Conservation (phyloP, 1,284 basidiomycete genomes). For the Puccinia sorghi region DNA sequence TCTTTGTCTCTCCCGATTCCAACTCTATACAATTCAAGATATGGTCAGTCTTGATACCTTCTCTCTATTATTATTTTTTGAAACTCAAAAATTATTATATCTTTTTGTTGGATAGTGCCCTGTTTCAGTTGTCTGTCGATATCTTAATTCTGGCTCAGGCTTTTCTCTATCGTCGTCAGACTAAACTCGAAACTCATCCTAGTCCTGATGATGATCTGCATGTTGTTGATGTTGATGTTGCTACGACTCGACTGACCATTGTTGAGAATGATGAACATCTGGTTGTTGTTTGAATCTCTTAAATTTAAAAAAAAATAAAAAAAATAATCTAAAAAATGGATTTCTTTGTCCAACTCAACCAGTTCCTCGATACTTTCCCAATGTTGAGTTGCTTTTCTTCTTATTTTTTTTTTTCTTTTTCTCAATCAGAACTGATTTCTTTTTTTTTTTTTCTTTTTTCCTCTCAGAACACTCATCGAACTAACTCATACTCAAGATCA, state of each 20-base stretch:
- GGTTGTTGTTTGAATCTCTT: too few relatives aligned
- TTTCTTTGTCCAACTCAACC: background rate
- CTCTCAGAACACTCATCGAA: background rate
- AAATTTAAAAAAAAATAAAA: too few relatives aligned
- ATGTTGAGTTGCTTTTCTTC: background rate
- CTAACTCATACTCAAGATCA: slow-evolving; percentile 22
- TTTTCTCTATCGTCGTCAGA: slow-evolving; percentile 56
- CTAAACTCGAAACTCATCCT: slow-evolving; percentile 52
- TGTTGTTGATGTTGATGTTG: too few relatives aligned
- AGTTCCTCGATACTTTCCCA: background rate
- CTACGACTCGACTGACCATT: too few relatives aligned
- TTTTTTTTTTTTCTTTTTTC: background rate
- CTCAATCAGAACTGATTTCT: background rate
- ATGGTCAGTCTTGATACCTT: slow-evolving; percentile 54
- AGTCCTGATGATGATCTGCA: slow-evolving; percentile 33
- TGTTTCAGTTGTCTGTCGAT: slow-evolving; percentile 58
- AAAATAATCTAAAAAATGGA: too few relatives aligned
- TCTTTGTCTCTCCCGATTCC: slow-evolving; percentile 57
- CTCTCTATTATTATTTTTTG: background rate
- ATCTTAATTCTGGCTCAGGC: slow-evolving; percentile 56
- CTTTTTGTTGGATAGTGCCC: slow-evolving; percentile 53
- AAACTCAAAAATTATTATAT: too few relatives aligned
- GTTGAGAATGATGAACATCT: too few relatives aligned
- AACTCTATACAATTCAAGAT: slow-evolving; percentile 62
- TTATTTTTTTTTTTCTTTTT: background rate